Conservation (phyloP, 331 rosid species). For the Acacia pycnantha region DNA sequence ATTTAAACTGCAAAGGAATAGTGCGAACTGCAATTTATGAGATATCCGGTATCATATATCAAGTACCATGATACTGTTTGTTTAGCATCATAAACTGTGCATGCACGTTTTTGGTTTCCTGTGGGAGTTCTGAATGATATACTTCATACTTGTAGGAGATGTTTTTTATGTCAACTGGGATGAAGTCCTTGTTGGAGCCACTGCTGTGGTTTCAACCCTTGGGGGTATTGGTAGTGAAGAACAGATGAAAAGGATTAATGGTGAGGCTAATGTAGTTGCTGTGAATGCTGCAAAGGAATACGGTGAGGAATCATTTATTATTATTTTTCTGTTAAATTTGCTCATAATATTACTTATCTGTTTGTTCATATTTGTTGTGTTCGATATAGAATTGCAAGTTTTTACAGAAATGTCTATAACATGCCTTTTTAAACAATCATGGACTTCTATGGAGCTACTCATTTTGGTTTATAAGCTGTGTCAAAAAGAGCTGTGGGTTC, state of each 20-base stretch:
- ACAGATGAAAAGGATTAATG: slow-evolving; percentile 82
- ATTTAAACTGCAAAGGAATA: slow-evolving; percentile 5
- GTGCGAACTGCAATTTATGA: slow-evolving; percentile 14
- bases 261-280: slow-evolving; percentile 89
- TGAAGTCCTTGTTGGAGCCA: slow-evolving; percentile 84
- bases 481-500: neutral
- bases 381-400: neutral
- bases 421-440: neutral
- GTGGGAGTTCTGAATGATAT: slow-evolving; percentile 20
- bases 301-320: slow-evolving; percentile 55
- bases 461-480: neutral
- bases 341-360: neutral
- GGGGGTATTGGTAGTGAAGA: slow-evolving; percentile 95
- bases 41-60: slow-evolving; percentile 4
- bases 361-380: slow-evolving; percentile 13
- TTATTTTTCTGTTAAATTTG: slow-evolving; percentile 28
- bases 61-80: neutral
- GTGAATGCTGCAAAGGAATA: slow-evolving; percentile 91
- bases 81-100: neutral
- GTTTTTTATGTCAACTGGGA: slow-evolving; percentile 97
- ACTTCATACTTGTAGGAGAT: slow-evolving; percentile 63
- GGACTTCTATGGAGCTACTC: neutral
- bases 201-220: slow-evolving; percentile 90
- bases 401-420: neutral
- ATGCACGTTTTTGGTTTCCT: neutral